phyloP scores from a whole-genome alignment of 305 asterid species.

The Rubia occidens region DNA sequence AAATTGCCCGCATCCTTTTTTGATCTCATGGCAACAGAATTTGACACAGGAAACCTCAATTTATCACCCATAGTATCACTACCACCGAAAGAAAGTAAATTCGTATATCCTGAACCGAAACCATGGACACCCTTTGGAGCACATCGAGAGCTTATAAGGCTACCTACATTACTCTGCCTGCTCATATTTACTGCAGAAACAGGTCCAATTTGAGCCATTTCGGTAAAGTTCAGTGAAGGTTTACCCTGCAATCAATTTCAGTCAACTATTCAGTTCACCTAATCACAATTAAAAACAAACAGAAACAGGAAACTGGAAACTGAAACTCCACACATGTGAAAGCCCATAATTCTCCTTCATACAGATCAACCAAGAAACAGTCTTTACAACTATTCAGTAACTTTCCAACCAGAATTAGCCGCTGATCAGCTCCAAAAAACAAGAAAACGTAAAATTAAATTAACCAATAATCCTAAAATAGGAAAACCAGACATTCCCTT shows the following conservation, averaged over 20 bases:
- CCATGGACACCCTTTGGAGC: slow-evolving; percentile 26
- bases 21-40: slow-evolving; percentile 29
- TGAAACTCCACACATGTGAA: neutral
- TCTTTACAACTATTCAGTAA: neutral
- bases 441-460: neutral
- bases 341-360: neutral
- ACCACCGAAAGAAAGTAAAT: slow-evolving; percentile 40
- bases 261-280: slow-evolving; percentile 1
- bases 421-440: neutral
- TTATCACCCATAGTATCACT: slow-evolving; percentile 55
- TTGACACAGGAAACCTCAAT: slow-evolving; percentile 31
- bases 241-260: slow-evolving; percentile 11
- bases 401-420: neutral
- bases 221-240: slow-evolving; percentile 9
- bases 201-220: slow-evolving; percentile 63
- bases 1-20: slow-evolving; percentile 31
- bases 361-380: neutral
- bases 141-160: slow-evolving; percentile 31
- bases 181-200: slow-evolving; percentile 70
- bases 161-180: slow-evolving; percentile 36
- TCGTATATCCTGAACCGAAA: slow-evolving; percentile 23
- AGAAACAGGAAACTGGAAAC: neutral
- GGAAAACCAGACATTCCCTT: neutral
- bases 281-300: neutral
- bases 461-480: neutral